Evolutionary conservation across 2,329 filamentous ascomycete genomes (phyloP).

Genomic region (Talaromyces amestolkiae): DNA sequence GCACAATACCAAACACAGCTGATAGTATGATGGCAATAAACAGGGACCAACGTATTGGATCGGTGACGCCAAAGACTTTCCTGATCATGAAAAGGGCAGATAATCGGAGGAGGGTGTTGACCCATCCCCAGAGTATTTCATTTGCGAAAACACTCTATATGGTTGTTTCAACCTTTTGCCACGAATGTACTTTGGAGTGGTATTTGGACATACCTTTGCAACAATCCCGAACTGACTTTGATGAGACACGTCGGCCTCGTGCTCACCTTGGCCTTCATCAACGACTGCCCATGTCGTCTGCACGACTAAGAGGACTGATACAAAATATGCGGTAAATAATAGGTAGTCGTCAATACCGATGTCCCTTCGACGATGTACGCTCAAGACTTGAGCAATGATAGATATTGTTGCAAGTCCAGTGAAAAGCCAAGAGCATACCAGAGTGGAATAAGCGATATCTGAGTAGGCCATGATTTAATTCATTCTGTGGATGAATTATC

Average conservation of each 20-base stretch:
- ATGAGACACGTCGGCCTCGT: background rate
- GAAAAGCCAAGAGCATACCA: constrained; percentile 12
- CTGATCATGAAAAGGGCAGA: background rate
- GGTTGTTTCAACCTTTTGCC: background rate
- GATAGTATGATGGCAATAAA: background rate
- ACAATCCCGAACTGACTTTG: background rate
- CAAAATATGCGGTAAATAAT: background rate
- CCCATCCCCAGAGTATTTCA: constrained; percentile 5
- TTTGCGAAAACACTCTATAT: constrained; percentile 7
- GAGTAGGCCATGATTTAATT: background rate
- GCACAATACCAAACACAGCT: background rate
- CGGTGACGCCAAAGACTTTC: background rate
- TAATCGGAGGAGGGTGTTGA: constrained; percentile 11
- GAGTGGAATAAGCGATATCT: background rate
- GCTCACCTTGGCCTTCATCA: constrained; percentile 10
- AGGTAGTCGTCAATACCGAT: background rate
- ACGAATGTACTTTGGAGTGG: background rate
- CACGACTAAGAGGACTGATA: background rate
- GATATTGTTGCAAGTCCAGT: background rate
- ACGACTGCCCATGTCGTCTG: constrained; percentile 13
- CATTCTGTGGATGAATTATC: background rate
- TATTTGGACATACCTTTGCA: background rate
- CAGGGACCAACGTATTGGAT: background rate
- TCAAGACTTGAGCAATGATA: background rate
- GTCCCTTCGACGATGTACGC: background rate